Percentiles rank a stretch among this genome's conserved stretches.
phyloP scores from a whole-genome alignment of 2,329 filamentous ascomycete species.

The Xylariaceae sp. region DNA sequence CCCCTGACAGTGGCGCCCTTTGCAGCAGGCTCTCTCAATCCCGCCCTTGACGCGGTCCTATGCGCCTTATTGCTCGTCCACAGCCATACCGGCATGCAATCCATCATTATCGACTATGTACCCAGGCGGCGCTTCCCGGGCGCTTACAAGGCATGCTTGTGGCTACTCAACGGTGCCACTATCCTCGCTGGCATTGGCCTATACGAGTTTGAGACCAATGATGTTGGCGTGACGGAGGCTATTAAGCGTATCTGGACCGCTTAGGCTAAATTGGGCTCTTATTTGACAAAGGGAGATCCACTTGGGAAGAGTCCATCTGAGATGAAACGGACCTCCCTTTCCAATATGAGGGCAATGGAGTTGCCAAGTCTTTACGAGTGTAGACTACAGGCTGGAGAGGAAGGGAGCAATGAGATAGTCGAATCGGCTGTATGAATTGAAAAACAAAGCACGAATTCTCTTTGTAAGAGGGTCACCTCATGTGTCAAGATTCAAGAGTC shows the following conservation, averaged over 20 bases:
- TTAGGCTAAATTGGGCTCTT: slow-evolving; percentile 1
- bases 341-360: no score
- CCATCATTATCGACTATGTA: slow-evolving; percentile 89
- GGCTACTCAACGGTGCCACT: slow-evolving; percentile 80
- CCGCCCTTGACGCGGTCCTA: slow-evolving; percentile 82
- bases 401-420: slow-evolving; percentile 7
- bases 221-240: slow-evolving; percentile 90
- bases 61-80: slow-evolving; percentile 85
- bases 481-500: slow-evolving; percentile 12
- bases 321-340: no score
- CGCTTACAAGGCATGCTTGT: slow-evolving; percentile 70
- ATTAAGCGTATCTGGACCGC: slow-evolving; percentile 91
- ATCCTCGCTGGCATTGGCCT: slow-evolving; percentile 83
- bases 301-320: neutral
- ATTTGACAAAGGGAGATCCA: neutral
- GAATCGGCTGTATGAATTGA: neutral
- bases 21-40: slow-evolving; percentile 89
- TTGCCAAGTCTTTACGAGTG: neutral
- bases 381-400: neutral
- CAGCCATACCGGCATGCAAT: slow-evolving; percentile 95
- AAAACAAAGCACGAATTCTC: slow-evolving; percentile 12
- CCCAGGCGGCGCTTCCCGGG: slow-evolving; percentile 73
- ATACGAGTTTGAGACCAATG: slow-evolving; percentile 99
- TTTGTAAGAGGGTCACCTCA: slow-evolving; percentile 15
- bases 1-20: slow-evolving; percentile 91